Percentiles rank a stretch among this genome's conserved stretches.
Conservation (phyloP, 108 stramenopile genomes). For the Nitzschia putrida region DNA sequence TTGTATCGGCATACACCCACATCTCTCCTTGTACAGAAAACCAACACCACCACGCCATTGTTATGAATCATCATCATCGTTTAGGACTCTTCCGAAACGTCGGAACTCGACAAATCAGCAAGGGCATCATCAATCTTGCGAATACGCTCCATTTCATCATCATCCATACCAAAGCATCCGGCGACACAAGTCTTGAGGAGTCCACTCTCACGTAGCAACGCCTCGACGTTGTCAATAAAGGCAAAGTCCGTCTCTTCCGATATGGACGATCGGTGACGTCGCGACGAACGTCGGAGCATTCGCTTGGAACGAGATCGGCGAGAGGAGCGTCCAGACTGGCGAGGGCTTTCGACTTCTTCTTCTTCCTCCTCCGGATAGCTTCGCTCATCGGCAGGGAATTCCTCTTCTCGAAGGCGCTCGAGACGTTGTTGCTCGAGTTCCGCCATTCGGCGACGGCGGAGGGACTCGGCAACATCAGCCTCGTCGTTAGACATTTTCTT, state of each 20-base stretch:
- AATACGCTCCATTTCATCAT: not conserved
- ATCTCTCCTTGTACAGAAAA: too few relatives aligned
- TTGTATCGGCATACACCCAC: too few relatives aligned
- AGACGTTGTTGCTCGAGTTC: conserved; percentile 6
- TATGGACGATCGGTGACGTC: not conserved
- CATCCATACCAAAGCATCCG: conserved; percentile 9
- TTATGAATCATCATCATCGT: too few relatives aligned
- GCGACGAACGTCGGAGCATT: not conserved
- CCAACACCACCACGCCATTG: too few relatives aligned
- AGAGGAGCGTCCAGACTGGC: not conserved
- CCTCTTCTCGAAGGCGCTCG: not conserved
- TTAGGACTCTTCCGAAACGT: too few relatives aligned
- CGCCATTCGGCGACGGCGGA: conserved; percentile 1
- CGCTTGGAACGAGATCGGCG: not conserved
- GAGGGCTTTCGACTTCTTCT: too few relatives aligned
- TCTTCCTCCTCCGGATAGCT: too few relatives aligned
- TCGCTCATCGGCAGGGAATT: not conserved
- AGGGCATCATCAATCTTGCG: not conserved
- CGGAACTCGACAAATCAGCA: not conserved
- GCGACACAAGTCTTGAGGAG: conserved; percentile 2
- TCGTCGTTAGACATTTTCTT: conserved; percentile 11
- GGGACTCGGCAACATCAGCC: not conserved
- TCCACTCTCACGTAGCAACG: not conserved
- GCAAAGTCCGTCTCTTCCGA: not conserved
- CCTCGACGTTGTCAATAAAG: not conserved